These are phyloP conservation scores for Biscogniauxia sp. DNA, from an alignment of 2,329 filamentous ascomycete genomes.

Conservation along the genomic window DNA sequence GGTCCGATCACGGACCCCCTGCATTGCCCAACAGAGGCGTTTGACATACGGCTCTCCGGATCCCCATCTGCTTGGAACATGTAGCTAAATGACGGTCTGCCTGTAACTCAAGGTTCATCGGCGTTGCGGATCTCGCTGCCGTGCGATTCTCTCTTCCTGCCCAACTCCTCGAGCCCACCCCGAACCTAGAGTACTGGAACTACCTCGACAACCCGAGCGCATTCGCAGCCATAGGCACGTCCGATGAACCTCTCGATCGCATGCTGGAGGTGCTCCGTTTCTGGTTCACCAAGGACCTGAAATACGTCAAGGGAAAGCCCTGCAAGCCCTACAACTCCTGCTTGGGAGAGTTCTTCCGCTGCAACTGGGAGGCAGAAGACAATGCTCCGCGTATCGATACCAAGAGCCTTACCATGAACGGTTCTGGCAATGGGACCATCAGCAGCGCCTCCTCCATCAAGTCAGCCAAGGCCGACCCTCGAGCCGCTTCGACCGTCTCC, in stretches of 20 bases:
- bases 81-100: conserved; percentile 27
- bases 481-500: conserved; percentile 48
- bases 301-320: conserved; percentile 97
- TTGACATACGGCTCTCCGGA: background rate
- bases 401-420: conserved; percentile 34
- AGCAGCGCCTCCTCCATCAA: conserved; percentile 49
- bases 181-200: conserved; percentile 98
- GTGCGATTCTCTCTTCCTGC: conserved; percentile 95
- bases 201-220: conserved; percentile 94
- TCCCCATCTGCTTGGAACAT: background rate
- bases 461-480: conserved; percentile 40
- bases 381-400: conserved; percentile 65
- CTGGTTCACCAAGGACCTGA: conserved; percentile 98
- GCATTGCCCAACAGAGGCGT: background rate
- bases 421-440: conserved; percentile 29
- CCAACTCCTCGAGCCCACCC: conserved; percentile 91
- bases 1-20: background rate
- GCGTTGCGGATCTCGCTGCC: conserved; percentile 90
- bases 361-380: conserved; percentile 92
- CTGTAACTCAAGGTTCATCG: conserved; percentile 70
- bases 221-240: conserved; percentile 79
- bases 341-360: conserved; percentile 95
- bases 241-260: conserved; percentile 84
- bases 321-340: conserved; percentile 99
- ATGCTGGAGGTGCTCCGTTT: conserved; percentile 95